Evolutionary conservation across 2,329 filamentous ascomycete species (phyloP), one percentile per base, ranked within the genome.

Genomic region (Arthrobotrys conoides): DNA sequence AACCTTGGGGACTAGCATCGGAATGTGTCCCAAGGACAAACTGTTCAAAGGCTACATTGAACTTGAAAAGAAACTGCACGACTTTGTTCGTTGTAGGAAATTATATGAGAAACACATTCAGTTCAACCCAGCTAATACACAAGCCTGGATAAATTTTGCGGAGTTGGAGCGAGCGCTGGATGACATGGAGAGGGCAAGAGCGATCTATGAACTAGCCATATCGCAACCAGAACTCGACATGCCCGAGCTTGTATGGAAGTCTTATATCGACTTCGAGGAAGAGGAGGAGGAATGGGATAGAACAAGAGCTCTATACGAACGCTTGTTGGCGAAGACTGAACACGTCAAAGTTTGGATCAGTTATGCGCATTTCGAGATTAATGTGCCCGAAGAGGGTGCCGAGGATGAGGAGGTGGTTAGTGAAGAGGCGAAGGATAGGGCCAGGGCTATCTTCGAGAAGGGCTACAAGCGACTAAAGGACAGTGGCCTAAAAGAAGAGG

Each of bases 311-410:
- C 87, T 99, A 53, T 99, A 98, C 85, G 95, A 98, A 86, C 90
- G 95, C 6, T 88, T 99, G 12, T 88, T 99, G 51, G 88, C 93
- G 83, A 97, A 96, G 90, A 97, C 96, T n/a, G 91, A 96, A 83
- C 96, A 99, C 83, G 94, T 97, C 87, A 99, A 98, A 87, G 96
- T 99, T 77, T 99, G 96, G 96, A 97, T 96, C 85, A 95, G 93
- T 84, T 99, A 95, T 85, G 96, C 96, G n/a, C 93, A 96, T 84
- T 98, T 99, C 83, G 96, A 99, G 85, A 93, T 98, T 86, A 95
- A 96, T 84, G 91, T 97, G 0, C 93, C 94, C 53, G 94, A 97
- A 72, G 89, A 87, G 12, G 86, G 86, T 10, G 87, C 88, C 22
- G 86, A 89, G 20, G 86, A 91, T 85, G 88, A 88, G 55, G 88